phyloP scores from a whole-genome alignment of 768 basidiomycete genomes.

The Podaxis sp. region DNA sequence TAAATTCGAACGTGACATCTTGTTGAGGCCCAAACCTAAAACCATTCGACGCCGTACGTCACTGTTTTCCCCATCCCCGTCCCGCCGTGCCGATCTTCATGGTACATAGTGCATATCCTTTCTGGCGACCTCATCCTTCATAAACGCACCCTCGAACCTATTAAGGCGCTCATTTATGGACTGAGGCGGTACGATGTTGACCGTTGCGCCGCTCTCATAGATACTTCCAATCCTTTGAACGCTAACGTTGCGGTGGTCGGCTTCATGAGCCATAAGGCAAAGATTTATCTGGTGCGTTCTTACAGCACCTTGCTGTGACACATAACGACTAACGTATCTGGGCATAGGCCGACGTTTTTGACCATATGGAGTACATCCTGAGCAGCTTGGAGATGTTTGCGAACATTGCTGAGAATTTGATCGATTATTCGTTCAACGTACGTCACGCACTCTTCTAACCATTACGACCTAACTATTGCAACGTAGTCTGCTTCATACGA shows the following conservation, averaged over 20 bases:
- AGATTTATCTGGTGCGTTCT: slow-evolving; percentile 55
- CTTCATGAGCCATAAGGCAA: slow-evolving; percentile 64
- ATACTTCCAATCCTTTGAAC: slow-evolving; percentile 35
- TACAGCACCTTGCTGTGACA: not conserved
- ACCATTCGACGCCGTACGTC: slow-evolving; percentile 55
- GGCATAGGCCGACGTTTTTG: slow-evolving; percentile 62
- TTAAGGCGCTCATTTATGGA: slow-evolving; percentile 66
- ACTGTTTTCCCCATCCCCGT: not conserved
- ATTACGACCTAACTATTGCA: not conserved
- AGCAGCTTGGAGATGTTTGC: slow-evolving; percentile 71
- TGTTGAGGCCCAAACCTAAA: slow-evolving; percentile 56
- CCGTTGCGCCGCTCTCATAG: slow-evolving; percentile 54
- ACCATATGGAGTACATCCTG: slow-evolving; percentile 73
- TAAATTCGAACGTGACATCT: slow-evolving; percentile 54
- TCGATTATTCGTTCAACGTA: slow-evolving; percentile 73
- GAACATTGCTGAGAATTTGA: slow-evolving; percentile 65
- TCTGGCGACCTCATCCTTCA: slow-evolving; percentile 71
- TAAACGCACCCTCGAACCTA: slow-evolving; percentile 69
- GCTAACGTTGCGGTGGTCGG: slow-evolving; percentile 41
- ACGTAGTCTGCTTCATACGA: slow-evolving; percentile 64
- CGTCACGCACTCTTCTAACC: slow-evolving; percentile 17
- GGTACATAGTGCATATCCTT: slow-evolving; percentile 61
- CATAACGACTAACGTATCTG: not conserved
- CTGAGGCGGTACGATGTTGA: slow-evolving; percentile 68
- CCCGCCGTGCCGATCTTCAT: not conserved